phyloP scores from a whole-genome alignment of 352 stramenopile species.

The Phytophthora fragariaefolia region DNA sequence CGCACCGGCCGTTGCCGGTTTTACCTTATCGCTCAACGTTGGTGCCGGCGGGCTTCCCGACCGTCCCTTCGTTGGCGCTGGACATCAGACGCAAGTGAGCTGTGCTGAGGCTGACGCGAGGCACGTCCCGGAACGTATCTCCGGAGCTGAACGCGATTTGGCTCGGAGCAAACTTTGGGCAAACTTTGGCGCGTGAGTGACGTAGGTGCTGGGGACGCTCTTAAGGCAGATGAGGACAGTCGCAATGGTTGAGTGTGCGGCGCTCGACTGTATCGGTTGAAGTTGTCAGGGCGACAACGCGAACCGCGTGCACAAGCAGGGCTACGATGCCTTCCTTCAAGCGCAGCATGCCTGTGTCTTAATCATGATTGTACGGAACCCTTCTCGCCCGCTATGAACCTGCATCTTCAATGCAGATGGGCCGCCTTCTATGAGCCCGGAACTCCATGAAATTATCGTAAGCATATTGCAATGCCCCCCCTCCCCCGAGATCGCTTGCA shows the following conservation, averaged over 20 bases:
- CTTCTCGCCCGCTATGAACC: too few relatives aligned
- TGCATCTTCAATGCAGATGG: neutral
- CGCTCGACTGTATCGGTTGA: conserved; percentile 23
- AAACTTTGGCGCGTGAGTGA: conserved; percentile 36
- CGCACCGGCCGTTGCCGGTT: neutral
- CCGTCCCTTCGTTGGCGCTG: conserved; percentile 7
- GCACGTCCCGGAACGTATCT: conserved; percentile 10
- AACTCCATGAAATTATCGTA: neutral
- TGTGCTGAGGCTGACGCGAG: conserved; percentile 12
- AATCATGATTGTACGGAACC: too few relatives aligned
- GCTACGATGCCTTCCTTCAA: neutral
- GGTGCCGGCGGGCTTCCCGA: conserved; percentile 12
- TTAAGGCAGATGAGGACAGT: conserved; percentile 26
- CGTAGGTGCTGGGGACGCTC: conserved; percentile 20
- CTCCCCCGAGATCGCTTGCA: too few relatives aligned
- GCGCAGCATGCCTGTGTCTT: neutral
- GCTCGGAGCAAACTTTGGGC: conserved; percentile 28
- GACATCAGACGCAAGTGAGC: conserved; percentile 11
- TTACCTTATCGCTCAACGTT: conserved; percentile 18
- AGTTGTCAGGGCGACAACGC: conserved; percentile 14
- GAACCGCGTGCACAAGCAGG: conserved; percentile 21
- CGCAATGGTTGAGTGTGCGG: conserved; percentile 14
- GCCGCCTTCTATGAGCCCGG: neutral
- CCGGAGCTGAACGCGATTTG: neutral
- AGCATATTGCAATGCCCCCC: too few relatives aligned